These are phyloP conservation scores for Fraxinus floribunda DNA, from an alignment of 305 asterid species.

Conservation along the genomic window DNA sequence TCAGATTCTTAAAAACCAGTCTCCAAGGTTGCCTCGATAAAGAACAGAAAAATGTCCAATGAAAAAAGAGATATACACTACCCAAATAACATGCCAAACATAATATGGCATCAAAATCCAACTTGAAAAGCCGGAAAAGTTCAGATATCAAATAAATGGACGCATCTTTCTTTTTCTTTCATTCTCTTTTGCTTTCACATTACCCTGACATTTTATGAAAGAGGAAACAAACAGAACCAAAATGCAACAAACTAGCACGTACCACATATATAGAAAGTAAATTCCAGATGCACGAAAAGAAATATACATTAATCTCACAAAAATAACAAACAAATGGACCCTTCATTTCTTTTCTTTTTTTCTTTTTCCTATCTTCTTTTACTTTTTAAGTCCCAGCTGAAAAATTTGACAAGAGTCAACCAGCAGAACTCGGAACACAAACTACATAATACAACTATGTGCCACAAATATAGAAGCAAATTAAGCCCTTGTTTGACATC, in stretches of 20 bases:
- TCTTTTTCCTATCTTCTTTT: not conserved
- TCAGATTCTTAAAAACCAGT: slow-evolving; percentile 4
- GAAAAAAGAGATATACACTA: not conserved
- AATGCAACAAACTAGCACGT: not conserved
- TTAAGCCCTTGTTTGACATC: no score
- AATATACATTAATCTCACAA: not conserved
- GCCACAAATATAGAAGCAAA: not conserved
- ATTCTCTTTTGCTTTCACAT: not conserved
- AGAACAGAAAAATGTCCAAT: not conserved
- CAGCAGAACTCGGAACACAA: not conserved
- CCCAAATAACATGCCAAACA: slow-evolving; percentile 10
- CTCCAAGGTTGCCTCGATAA: slow-evolving; percentile 3
- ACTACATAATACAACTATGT: not conserved
- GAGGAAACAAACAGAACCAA: not conserved
- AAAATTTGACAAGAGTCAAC: slow-evolving; percentile 1
- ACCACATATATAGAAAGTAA: not conserved
- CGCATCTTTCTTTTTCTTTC: not conserved
- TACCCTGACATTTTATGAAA: not conserved
- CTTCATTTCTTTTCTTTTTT: not conserved
- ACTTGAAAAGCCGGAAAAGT: not conserved
- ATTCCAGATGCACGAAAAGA: not conserved
- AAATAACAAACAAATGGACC: not conserved
- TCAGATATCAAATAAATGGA: slow-evolving; percentile 4
- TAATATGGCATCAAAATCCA: slow-evolving; percentile 10
- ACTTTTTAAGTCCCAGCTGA: not conserved